Base-by-base conservation (phyloP, 1,284 basidiomycete genomes). In the Ceratobasidium sp. region DNA sequence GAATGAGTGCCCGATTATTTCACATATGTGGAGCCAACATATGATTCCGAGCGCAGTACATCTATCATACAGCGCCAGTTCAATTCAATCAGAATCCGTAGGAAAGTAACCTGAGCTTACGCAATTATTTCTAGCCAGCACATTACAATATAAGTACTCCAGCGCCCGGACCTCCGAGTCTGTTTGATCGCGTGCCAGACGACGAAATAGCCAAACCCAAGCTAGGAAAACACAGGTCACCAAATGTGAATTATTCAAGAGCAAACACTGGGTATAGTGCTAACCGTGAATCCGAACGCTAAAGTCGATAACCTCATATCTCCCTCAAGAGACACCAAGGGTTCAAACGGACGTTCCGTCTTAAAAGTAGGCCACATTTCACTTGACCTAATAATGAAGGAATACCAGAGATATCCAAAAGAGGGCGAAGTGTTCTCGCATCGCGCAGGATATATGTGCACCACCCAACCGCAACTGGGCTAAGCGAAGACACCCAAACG, bases 1-100 rank as follows among this genome's bases (percentile, higher is more conserved):
- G 32, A 74, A 74, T 1, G 67, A 67, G 41, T 73, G 69, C 1
- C 52, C 14, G 32, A 75, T 74, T 5, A 61, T 50, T 0, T 55
- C 57, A 32, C 63, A 32, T 6, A 76, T n/a, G 46, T 64, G 73
- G 6, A 75, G 67, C 62, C 66, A 76, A 46, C 72, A 72, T 14
- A 76, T 28, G 23, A 73, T 46, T 18, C 70, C 43, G 14, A 70
- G 71, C n/a, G 46, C 23, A 35, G 21, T 28, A 46, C 64, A 73
- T 32, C 64, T 61, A 8, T 38, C 21, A 18, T 13, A 5, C 5
- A 23, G 26, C 4, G 16, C 7, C 41, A 2, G 16, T 26, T 44
- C 13, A 23, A 6, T 61, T 11, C n/a, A 16, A 4, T 58, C 23
- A 67, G 35, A 64, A n/a, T 11, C 44, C 41, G 1, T 21, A 46